Conservation (phyloP, 176 grass and related monocot genomes). For the Rhynchospora pubera region DNA sequence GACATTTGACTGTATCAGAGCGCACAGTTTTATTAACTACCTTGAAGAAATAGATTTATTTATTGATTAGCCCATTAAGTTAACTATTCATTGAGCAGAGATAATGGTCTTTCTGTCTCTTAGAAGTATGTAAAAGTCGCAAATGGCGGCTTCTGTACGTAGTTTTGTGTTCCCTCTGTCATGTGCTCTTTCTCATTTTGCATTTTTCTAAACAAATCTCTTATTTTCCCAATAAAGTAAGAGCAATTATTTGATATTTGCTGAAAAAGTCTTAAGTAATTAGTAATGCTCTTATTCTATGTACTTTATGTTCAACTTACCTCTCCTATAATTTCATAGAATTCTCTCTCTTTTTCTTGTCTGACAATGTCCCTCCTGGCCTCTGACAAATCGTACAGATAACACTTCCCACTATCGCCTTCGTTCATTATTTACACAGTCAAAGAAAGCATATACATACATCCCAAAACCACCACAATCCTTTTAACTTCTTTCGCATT, state of each 20-base stretch:
- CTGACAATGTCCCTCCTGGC: slow-evolving; percentile 4
- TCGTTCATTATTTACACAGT: slow-evolving; percentile 35
- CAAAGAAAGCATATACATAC: slow-evolving; percentile 37
- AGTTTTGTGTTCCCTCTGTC: slow-evolving; percentile 17
- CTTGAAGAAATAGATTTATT: not conserved
- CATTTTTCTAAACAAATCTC: not conserved
- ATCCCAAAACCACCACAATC: not conserved
- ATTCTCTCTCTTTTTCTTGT: slow-evolving; percentile 13
- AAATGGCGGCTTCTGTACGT: slow-evolving; percentile 16
- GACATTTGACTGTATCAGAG: not conserved
- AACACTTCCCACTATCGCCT: not conserved
- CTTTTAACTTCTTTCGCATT: slow-evolving; percentile 20
- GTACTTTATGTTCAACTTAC: not conserved
- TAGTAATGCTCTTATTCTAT: not conserved
- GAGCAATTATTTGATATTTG: not conserved
- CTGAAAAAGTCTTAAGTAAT: not conserved
- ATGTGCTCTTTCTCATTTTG: not conserved
- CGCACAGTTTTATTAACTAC: not conserved
- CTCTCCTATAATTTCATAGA: not conserved
- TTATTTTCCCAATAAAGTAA: not conserved
- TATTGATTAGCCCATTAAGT: not conserved
- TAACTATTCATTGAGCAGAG: not conserved
- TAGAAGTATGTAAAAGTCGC: not conserved
- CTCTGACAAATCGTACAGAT: slow-evolving; percentile 1
- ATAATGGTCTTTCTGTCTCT: slow-evolving; percentile 17